Conservation (phyloP, 2,329 filamentous ascomycete species). For the Fusarium hainanense region DNA sequence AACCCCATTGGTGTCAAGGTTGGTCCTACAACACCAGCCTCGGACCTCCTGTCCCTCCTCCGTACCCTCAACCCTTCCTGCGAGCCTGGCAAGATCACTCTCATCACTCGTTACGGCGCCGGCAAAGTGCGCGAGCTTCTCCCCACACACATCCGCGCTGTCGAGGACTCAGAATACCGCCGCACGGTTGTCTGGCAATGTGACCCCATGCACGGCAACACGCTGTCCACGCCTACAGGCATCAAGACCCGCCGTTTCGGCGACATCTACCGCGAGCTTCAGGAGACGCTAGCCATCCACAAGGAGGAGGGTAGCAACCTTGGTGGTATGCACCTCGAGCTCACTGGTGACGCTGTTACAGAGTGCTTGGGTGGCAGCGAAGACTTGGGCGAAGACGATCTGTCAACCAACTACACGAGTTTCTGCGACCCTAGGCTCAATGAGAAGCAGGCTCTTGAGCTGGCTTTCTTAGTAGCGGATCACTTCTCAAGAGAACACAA, state of each 20-base stretch:
- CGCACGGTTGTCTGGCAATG: constrained; percentile 91
- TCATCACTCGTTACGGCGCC: constrained; percentile 95
- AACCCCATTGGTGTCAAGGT: constrained; percentile 98
- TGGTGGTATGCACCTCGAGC: constrained; percentile 92
- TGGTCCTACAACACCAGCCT: constrained; percentile 81
- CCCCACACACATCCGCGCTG: constrained; percentile 86
- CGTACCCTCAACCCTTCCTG: constrained; percentile 84
- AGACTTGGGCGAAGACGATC: constrained; percentile 85
- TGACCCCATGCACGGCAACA: constrained; percentile 97
- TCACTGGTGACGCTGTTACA: constrained; percentile 95
- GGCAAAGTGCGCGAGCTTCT: constrained; percentile 79
- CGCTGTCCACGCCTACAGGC: constrained; percentile 74
- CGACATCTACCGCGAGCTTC: constrained; percentile 89
- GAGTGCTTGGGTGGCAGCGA: constrained; percentile 94
- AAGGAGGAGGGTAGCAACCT: constrained; percentile 85
- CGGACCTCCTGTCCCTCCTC: constrained; percentile 82
- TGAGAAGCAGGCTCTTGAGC: constrained; percentile 95
- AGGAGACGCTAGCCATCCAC: constrained; percentile 85
- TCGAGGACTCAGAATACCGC: constrained; percentile 79
- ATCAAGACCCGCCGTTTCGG: constrained; percentile 94
- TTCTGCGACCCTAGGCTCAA: constrained; percentile 97
- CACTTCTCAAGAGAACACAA: constrained; percentile 66
- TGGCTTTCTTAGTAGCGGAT: constrained; percentile 92
- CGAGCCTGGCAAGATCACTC: constrained; percentile 91
- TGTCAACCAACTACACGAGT: constrained; percentile 91